Base-by-base conservation (phyloP, 2,329 filamentous ascomycete genomes). In the Alternaria rosae region DNA sequence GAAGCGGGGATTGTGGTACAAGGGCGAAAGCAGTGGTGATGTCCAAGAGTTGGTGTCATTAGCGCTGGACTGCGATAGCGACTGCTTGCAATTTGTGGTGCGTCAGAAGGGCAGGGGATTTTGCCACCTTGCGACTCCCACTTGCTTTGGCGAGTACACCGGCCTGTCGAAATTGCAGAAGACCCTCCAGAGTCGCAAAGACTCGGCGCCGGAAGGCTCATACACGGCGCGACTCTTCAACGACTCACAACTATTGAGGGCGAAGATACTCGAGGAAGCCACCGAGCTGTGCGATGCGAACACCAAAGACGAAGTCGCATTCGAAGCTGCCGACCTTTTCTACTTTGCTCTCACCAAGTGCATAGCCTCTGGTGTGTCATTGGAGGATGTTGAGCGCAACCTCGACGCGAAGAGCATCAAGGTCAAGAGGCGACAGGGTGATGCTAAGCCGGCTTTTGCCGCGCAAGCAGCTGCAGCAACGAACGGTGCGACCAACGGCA, bases 241-340 rank as follows among this genome's bases (percentile, higher is more conserved):
- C 17, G 95, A 99, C 67, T 88, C 92, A 70, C 94, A 96, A 78
- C 86, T 99, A 57, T 82, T 97, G 56, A 87, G 92, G 44, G 95
- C 95, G 4, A 99, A 99, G 85, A 97, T 99, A 58, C 96, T 98
- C 89, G 95, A 99, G 80, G 95, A 99, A 79, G 95, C 95, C 0
- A 92, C 96, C 75, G 95, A 99, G 82, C 86, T 99, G 43, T 97
- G 94, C 75, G 89, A 95, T 67, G 94, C 95, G 15, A 89, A 89
- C 68, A 90, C 89, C 0, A 91, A 92, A 63, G 86, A 94, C 65
- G 92, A 98, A 13, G 87, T 97, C 65, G 93, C 95, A 3, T 97
- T 97, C 66, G 95, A 99, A 80, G 93, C 95, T 9, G 95, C 95
- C 0, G 95, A 99, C 76, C 83, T 99, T 58, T 89, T 99, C 55